Evolutionary conservation across 2,329 filamentous ascomycete genomes (phyloP).

Genomic region (Colletotrichum agaves): DNA sequence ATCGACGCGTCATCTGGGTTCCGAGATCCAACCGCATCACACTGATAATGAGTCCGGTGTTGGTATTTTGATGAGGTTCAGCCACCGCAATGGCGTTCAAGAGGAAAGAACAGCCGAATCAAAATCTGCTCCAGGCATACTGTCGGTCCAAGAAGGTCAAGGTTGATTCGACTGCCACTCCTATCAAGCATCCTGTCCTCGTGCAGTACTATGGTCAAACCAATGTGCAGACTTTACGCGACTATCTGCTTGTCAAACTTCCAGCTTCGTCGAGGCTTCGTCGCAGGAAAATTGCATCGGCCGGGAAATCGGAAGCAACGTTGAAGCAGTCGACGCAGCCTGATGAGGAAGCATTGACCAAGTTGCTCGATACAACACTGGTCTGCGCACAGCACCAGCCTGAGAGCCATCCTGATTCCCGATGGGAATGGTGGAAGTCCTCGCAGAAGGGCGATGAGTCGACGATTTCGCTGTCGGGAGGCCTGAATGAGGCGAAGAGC

Average conservation of each 20-base stretch:
- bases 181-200: slow-evolving; percentile 31
- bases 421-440: slow-evolving; percentile 65
- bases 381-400: slow-evolving; percentile 62
- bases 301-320: slow-evolving; percentile 48
- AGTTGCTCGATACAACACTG: slow-evolving; percentile 75
- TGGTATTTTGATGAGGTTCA: not conserved
- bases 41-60: not conserved
- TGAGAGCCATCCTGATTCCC: slow-evolving; percentile 46
- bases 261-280: slow-evolving; percentile 73
- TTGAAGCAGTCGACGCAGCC: slow-evolving; percentile 41
- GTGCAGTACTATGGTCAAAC: slow-evolving; percentile 59
- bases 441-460: slow-evolving; percentile 72
- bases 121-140: not conserved
- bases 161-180: not conserved
- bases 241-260: slow-evolving; percentile 75
- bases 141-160: slow-evolving; percentile 16
- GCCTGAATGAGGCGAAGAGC: slow-evolving; percentile 55
- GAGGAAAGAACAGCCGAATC: slow-evolving; percentile 19
- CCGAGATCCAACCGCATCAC: not conserved
- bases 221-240: slow-evolving; percentile 72
- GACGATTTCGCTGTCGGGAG: slow-evolving; percentile 62
- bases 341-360: slow-evolving; percentile 57
- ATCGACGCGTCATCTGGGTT: not conserved
- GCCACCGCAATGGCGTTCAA: slow-evolving; percentile 19
- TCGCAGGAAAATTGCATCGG: slow-evolving; percentile 63